Conservation (phyloP, 73 alveolate species). For the Stentor roeselii region DNA sequence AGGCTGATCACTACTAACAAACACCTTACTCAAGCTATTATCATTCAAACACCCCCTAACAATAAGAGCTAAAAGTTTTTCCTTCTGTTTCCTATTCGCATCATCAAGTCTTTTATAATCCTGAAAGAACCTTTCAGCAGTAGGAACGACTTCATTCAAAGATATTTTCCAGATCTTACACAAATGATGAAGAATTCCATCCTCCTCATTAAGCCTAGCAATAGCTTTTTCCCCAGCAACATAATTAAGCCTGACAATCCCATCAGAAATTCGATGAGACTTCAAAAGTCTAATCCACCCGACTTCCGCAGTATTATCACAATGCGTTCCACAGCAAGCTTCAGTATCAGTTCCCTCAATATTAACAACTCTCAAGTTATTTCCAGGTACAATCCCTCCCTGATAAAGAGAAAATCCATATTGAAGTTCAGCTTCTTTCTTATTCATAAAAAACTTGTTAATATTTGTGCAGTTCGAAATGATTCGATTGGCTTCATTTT, state of each 20-base stretch:
- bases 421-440: conserved; percentile 97
- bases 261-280: conserved; percentile 94
- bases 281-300: conserved; percentile 94
- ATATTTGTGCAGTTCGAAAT: conserved; percentile 76
- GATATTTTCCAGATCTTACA: conserved; percentile 86
- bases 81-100: conserved; percentile 63
- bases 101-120: conserved; percentile 78
- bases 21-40: not conserved
- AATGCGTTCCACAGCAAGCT: conserved; percentile 99
- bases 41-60: conserved; percentile 56
- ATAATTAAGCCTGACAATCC: conserved; percentile 95
- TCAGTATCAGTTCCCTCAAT: conserved; percentile 96
- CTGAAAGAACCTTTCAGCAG: conserved; percentile 88
- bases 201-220: conserved; percentile 77
- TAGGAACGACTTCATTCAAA: conserved; percentile 71
- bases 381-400: conserved; percentile 99
- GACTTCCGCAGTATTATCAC: conserved; percentile 97
- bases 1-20: conserved; percentile 58
- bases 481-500: conserved; percentile 91
- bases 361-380: conserved; percentile 93
- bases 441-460: conserved; percentile 88
- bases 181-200: conserved; percentile 62
- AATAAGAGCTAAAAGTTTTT: conserved; percentile 71
- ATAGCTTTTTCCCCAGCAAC: conserved; percentile 96
- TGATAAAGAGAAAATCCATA: conserved; percentile 93